phyloP scores from a whole-genome alignment of 805 yeast species.

The Kodamaea sagamina region DNA sequence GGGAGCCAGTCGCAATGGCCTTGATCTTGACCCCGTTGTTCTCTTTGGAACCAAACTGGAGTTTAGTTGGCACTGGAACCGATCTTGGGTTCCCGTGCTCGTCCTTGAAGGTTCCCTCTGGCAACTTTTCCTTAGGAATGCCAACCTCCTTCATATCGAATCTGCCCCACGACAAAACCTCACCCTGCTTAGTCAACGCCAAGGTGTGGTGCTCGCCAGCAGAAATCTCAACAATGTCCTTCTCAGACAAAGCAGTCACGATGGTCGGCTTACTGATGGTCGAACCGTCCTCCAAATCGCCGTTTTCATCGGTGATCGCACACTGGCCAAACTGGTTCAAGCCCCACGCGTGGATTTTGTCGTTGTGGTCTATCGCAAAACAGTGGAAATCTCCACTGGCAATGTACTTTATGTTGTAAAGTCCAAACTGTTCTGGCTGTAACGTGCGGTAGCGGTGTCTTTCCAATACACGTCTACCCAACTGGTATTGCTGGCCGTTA shows the following conservation, averaged over 20 bases:
- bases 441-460: conserved; percentile 72
- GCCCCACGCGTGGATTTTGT: conserved; percentile 87
- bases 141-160: conserved; percentile 94
- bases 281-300: conserved; percentile 82
- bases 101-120: conserved; percentile 73
- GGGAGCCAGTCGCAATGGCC: conserved; percentile 79
- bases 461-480: conserved; percentile 83
- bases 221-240: conserved; percentile 59
- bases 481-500: conserved; percentile 88
- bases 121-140: conserved; percentile 62
- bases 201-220: conserved; percentile 96
- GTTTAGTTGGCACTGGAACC: conserved; percentile 79
- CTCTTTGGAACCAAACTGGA: conserved; percentile 38
- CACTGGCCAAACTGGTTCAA: conserved; percentile 96
- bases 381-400: conserved; percentile 96
- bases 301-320: conserved; percentile 62
- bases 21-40: conserved; percentile 36
- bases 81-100: conserved; percentile 79
- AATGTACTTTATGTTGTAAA: conserved; percentile 73
- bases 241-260: conserved; percentile 62
- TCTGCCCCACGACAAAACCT: conserved; percentile 84
- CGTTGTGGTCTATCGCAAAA: conserved; percentile 80
- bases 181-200: conserved; percentile 71
- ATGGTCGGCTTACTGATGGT: conserved; percentile 75
- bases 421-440: conserved; percentile 82